Base-by-base conservation (phyloP, 2,329 filamentous ascomycete species). In the Ophiocordyceps polyrhachis-furcata region DNA sequence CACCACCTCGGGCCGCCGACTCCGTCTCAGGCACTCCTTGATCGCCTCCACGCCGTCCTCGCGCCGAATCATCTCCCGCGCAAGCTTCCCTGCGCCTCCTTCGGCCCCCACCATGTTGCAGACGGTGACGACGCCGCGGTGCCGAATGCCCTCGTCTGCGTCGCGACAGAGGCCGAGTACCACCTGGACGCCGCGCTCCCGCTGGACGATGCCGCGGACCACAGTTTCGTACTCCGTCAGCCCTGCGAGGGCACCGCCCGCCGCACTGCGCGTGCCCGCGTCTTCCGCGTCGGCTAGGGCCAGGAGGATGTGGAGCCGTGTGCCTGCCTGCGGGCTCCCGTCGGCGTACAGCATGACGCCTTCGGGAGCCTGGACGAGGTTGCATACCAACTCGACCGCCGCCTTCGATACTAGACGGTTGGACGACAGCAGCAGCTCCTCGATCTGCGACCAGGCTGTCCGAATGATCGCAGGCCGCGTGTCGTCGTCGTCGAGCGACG, bases 251-350 rank as follows among this genome's bases (percentile, higher is more conserved):
- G 87, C 89, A 1, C 91, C 91, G 3, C 88, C 87, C 0, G 91
- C 88, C 0, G 87, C 91, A 42, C 79, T 77, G 28, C 89, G 70
- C 0, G 87, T 94, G 0, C 76, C 77, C 7, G 74, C 62, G 51
- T 96, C 87, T 43, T 93, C 83, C 1, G 85, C 79, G 56, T 96
- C 88, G 0, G 86, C 81, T 32, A 98, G 74, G 0, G 89, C 91
- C 13, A 95, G 73, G 1, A 98, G 67, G 37, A 96, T 77, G 56
- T 93, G 82, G 40, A 96, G 62, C 0, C 89, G 73, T 45, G 84
- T 79, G 23, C 72, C 74, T 0, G 86, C 83, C 48, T 81, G 73
- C 23, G 73, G 69, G 4, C 71, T 75, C 12, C 70, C 73, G 46
- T 83, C 80, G 0, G 78, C 80, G 52, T 85, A 89, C 25, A 82